Base-by-base conservation (phyloP, 1,139 yeast species). In the Schwanniomyces etchellsii region DNA sequence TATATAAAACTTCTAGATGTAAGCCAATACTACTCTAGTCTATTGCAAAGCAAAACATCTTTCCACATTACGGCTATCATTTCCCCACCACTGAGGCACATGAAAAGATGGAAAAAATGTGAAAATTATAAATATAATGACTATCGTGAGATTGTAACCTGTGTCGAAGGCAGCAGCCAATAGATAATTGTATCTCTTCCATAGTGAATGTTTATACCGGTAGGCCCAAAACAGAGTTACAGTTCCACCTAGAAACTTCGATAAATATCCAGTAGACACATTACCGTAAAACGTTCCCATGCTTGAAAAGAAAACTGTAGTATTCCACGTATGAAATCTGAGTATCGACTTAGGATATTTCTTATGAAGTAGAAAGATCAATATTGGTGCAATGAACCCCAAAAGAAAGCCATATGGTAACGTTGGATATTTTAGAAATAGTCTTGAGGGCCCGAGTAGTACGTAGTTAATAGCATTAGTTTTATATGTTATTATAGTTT, bases 81-180 rank as follows among this genome's bases (percentile, higher is more conserved):
- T 70, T 5, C 75, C 75, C 68, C 70, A 70, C 76, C 75, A 70
- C 28, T 52, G 32, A 1, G 72, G 72, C 57, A 64, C 60, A 3
- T 38, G 40, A 4, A 56, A 42, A 0, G 45, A 41, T 22, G 47
- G 47, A 1, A 62, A 61, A 27, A 57, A 48, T 2, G 69, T 52
- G 20, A 62, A 56, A 16, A 61, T 35, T 12, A 61, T 35, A 41
- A 69, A 69, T 6, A 69, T 52, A 15, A 57, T 36, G 24, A 68
- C 37, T 16, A 64, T 49, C 2, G 71, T 55, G 28, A 68, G 43
- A 35, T 69, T 69, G 42, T 61, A 65, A 5, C 75, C 76, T 0
- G 74, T 67, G 39, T 70, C 75, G 35, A 67, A 56, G 0, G 74
- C 73, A 5, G 74, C 74, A 2, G 74, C 74, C 20, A 69, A 43